Base-by-base conservation (phyloP, 2,329 filamentous ascomycete species). In the Coniochaeta hoffmannii region DNA sequence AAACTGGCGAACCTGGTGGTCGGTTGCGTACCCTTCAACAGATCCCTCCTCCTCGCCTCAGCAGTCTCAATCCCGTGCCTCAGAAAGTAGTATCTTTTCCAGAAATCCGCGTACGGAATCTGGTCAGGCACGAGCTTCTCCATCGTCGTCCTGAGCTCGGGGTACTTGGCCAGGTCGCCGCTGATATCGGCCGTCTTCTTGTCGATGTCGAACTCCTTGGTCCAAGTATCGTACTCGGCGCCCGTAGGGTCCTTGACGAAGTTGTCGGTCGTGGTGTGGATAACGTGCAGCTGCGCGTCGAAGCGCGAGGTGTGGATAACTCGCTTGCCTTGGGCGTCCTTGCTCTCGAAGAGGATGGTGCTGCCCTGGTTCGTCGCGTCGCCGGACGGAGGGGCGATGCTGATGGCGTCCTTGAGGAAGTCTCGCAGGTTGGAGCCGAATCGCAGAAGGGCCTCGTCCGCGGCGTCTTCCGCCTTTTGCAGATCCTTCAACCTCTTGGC, bases 31-130 rank as follows among this genome's bases (percentile, higher is more conserved):
- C 17, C 8, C 49, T 96, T 95, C 22, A 99, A 76, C 56, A 99
- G 80, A 70, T 99, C 94, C 63, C 88, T 86, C 69, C 94, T 81
- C 69, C 90, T 85, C 65, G 88, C 86, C 73, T 99, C 94, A 56
- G 96, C 92, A 26, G 89, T 92, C 75, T 97, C 93, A 60, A 99
- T 88, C 15, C 94, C 90, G 66, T 95, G 88, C 65, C 93, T 81
- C 60, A 97, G 74, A 76, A 96, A 99, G 70, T 97, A 97, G 72
- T 99, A 99, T 55, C 94, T 81, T 68, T 82, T 88, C 93, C 94
- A 99, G 69, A 99, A 99, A 53, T 88, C 82, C 53, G 77, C 80
- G 66, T 99, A 99, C 32, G 92, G 81, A n/a, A 97, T 89, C 63
- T 84, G 82, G 70, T 92, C 91, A 1, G 94, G 94, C n/a, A 99